Base-by-base conservation (phyloP, 106 monocot genomes). In the Amphibolis antarctica region DNA sequence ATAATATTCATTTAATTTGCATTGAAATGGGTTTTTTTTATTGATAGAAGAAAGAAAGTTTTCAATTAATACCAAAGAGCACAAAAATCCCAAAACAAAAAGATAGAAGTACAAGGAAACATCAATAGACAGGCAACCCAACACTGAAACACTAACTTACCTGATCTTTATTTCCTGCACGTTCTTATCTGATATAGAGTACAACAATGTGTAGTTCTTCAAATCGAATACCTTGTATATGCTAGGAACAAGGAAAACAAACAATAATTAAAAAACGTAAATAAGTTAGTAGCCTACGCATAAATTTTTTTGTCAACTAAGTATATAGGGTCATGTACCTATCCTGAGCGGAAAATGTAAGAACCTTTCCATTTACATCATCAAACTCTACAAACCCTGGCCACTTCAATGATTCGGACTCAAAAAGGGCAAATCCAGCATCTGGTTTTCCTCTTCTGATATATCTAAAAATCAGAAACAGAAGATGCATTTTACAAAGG, bases 361-460 rank as follows among this genome's bases (percentile, higher is more conserved):
- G 74, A 69, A 91, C 83, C 68, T 91, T 90, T 47, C 85, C 89
- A 78, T 90, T 90, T 48, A 90, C 89, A 80, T 90, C 89, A 69
- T 90, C 89, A 76, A 91, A 91, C 54, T 91, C 90, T 36, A 91
- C 90, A 81, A 91, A 91, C 60, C 90, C 90, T 69, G 89, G 90
- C 80, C 85, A 90, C 44, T 90, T 82, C 60, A 90, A 70, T 22
- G 82, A 82, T 59, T 89, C 89, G 13, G 85, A 77, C 55, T 91
- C 86, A 80, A 91, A 91, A 75, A 91, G 83, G 21, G 91, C 71
- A 77, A 86, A 91, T 44, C 91, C 91, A 66, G 91, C 78, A 74
- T 91, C 86, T 29, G 79, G 76, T 28, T 79, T 74, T 31, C 81
- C 81, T 56, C 82, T 73, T 18, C 59, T 66, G 17, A 91, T 86